Percentiles rank a stretch among this genome's conserved stretches.
Evolutionary conservation across 139 green algal genomes (phyloP).

Genomic region (Chlorella sp.): DNA sequence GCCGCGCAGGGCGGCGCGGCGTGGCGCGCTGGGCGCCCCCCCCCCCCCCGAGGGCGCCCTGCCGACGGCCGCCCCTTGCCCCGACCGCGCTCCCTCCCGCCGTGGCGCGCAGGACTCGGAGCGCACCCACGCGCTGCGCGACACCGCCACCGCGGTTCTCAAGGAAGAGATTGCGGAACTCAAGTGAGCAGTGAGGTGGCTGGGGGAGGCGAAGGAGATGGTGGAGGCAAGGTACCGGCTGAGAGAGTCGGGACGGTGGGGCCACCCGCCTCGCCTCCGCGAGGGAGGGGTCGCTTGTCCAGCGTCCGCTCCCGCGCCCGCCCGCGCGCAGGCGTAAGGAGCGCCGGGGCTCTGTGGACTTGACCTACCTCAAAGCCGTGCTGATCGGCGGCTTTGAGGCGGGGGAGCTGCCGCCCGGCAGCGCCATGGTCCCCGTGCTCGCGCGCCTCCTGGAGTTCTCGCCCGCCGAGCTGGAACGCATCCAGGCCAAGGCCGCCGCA

Average conservation of each 20-base stretch:
- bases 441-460: conserved; percentile 52
- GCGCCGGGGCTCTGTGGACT: conserved; percentile 33
- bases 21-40: too few relatives aligned
- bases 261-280: too few relatives aligned
- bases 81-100: too few relatives aligned
- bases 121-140: conserved; percentile 50
- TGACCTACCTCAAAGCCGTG: conserved; percentile 55
- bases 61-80: too few relatives aligned
- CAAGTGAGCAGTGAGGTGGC: not conserved
- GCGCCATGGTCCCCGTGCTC: conserved; percentile 48
- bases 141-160: conserved; percentile 44
- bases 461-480: conserved; percentile 38
- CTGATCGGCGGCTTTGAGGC: conserved; percentile 50
- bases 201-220: not conserved
- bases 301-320: too few relatives aligned
- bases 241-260: too few relatives aligned
- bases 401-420: conserved; percentile 41
- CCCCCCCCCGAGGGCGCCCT: too few relatives aligned
- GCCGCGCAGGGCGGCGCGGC: too few relatives aligned
- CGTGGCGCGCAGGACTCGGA: too few relatives aligned
- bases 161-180: conserved; percentile 60
- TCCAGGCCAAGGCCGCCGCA: conserved; percentile 16
- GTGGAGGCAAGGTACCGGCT: too few relatives aligned
- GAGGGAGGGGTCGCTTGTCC: too few relatives aligned
- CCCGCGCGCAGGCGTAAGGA: conserved; percentile 18